Evolutionary conservation across 2,329 filamentous ascomycete species (phyloP).

Genomic region (Claviceps humidiphila): DNA sequence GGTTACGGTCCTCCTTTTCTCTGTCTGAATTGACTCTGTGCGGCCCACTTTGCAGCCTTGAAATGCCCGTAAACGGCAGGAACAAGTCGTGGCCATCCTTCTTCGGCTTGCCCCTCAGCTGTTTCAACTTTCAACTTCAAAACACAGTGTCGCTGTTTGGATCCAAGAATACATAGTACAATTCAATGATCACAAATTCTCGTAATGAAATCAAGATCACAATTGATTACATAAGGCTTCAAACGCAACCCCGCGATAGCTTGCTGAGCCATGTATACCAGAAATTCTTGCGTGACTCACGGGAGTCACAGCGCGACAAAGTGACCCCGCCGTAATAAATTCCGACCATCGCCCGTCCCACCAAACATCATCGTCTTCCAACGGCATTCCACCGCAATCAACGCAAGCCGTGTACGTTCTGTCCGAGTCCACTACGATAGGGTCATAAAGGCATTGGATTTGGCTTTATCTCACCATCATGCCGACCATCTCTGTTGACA

Average conservation of each 20-base stretch:
- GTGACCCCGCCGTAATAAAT: slow-evolving; percentile 4
- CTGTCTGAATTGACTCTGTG: no score
- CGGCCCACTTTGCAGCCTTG: background rate
- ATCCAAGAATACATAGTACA: no score
- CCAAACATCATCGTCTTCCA: slow-evolving; percentile 5
- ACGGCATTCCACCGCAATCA: background rate
- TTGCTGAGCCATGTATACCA: background rate
- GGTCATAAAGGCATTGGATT: slow-evolving; percentile 11
- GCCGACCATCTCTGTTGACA: slow-evolving; percentile 96
- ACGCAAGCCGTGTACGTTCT: background rate
- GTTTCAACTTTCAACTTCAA: no score
- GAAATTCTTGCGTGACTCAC: slow-evolving; percentile 2
- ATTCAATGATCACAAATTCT: no score
- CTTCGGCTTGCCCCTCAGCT: background rate
- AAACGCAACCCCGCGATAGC: no score
- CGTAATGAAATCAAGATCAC: no score
- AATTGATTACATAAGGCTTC: no score
- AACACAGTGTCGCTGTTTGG: no score
- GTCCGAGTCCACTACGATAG: background rate
- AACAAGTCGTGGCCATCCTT: background rate
- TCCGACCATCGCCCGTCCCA: background rate
- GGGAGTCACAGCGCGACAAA: background rate
- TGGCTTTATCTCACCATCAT: slow-evolving; percentile 33
- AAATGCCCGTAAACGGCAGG: background rate
- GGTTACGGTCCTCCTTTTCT: no score